Evolutionary conservation across 2,329 filamentous ascomycete genomes (phyloP), one percentile per base, ranked within the genome.

Genomic region (Teratosphaeria pseudoeucalypti): DNA sequence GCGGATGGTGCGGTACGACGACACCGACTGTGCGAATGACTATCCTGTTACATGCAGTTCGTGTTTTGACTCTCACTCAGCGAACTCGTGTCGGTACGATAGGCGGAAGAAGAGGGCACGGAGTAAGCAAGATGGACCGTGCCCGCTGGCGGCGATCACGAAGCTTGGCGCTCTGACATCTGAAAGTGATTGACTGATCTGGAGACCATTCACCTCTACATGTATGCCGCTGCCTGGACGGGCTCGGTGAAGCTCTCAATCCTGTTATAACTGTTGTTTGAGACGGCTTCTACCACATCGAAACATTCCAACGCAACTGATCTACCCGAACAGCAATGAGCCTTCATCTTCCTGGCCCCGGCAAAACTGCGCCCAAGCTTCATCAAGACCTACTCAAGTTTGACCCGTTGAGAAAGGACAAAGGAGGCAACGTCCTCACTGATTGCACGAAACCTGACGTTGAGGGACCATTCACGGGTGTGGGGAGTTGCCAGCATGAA

Each of bases 401-500:
- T 67, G 79, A 82, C 62, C 78, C 81, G 14, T 73, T 76, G 61
- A 78, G 80, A 64, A 74, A 75, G 65, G 66, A 5, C 49, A 37
- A 6, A 60, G 54, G 34, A 23, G 54, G 54, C 54, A 71, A 69
- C 58, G 71, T 86, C 56, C 79, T 89, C 54, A 79, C 81, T 52
- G 79, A 84, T 61, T 73, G 80, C 27, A 81, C 84, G 26, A 14
- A 56, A 29, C 76, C 78, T n/a, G 81, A 78, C 58, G 71, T 75
- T 60, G 71, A 75, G 43, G 67, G 70, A 19, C 65, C 63, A 9
- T 29, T 37, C 53, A 68, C 68, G 11, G 70, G 70, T 6, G 62
- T 67, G 23, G 70, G 67, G 37, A 80, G 79, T 62, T 88, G 85
- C 70, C 77, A 75, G 57, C 86, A 89, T 73, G 73, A 76, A 32